These are phyloP conservation scores for Melampsora larici-populina DNA, from an alignment of 1,284 basidiomycete species.

Conservation along the genomic window DNA sequence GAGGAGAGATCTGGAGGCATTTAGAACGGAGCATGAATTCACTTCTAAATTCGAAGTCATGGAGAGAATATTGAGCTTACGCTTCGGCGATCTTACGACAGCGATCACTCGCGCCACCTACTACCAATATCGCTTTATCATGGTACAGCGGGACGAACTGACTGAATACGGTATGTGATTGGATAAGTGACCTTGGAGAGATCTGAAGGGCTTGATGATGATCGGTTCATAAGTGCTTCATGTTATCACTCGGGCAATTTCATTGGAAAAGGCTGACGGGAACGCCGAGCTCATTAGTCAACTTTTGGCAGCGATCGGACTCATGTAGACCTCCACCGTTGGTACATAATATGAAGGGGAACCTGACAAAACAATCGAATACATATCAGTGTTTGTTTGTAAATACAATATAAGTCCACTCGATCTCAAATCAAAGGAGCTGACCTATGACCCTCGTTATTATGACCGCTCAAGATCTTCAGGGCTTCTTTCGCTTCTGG, in stretches of 20 bases:
- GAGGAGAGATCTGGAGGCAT: too few relatives aligned
- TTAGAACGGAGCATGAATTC: neutral
- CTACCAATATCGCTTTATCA: constrained; percentile 18
- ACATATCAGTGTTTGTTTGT: too few relatives aligned
- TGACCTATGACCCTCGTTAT: neutral
- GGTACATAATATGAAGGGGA: constrained; percentile 42
- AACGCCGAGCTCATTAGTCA: constrained; percentile 36
- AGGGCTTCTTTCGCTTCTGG: constrained; percentile 31
- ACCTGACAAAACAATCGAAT: neutral
- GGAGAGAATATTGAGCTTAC: neutral
- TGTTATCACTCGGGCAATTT: neutral
- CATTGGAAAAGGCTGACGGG: constrained; percentile 1
- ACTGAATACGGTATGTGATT: constrained; percentile 36
- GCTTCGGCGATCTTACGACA: constrained; percentile 34
- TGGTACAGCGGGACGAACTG: constrained; percentile 21
- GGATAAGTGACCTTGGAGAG: constrained; percentile 12
- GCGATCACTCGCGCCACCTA: constrained; percentile 17
- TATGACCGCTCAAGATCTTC: constrained; percentile 17
- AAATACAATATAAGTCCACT: too few relatives aligned
- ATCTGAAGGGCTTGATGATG: constrained; percentile 16
- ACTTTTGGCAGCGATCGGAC: constrained; percentile 11
- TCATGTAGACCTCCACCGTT: constrained; percentile 34
- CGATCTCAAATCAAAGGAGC: too few relatives aligned
- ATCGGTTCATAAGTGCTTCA: neutral
- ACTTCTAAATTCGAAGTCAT: neutral